Evolutionary conservation across 345 rosid species (phyloP), one percentile per base, ranked within the genome.

Genomic region (Corchorus capsularis): DNA sequence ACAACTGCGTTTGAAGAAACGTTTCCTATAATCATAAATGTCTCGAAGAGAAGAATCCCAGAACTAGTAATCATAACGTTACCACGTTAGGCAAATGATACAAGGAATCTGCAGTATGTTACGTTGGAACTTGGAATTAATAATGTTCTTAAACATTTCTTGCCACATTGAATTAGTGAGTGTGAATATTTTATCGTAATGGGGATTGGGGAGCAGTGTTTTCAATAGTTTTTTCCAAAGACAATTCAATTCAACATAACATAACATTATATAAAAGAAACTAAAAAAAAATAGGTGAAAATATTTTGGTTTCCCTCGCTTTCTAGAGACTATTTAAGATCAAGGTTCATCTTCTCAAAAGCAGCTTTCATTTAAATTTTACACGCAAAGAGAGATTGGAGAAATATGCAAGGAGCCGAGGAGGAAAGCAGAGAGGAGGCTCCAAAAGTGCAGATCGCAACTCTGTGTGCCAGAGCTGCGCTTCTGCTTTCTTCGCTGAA

Each of bases 1-100:
- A 92, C 19, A 64, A 93, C 94, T 0, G 99, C 98, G 84, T 91
- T 80, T 0, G 99, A 93, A 17, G 98, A 93, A 72, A 90, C 89
- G 77, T 86, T 89, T 22, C 98, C 98, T 0, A 95, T 80, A 83
- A 95, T 88, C 77, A 90, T 75, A 80, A 89, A 95, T 50, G 91
- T 86, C 74, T 95, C 97, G n/a, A 0, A 86, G 86, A 7, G 98
- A 93, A 75, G 97, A 89, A 67, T 92, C 93, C 75, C 87, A 92
- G 86, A 92, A 64, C 96, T 86, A 27, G 27, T 27, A 27, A 27
- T 27, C 27, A 27, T 27, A 27, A 27, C 27, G 27, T 27, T 27
- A 27, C 27, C 27, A 27, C 27, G 27, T 27, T 27, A 27, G 27
- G 27, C 27, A 27, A 27, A 27, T 27, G 27, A 27, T 27, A 27